A percentile compares a stretch with the other conserved stretches of the same genome.
Conservation (phyloP, 441 rosid species). For the Populus hybrid region DNA sequence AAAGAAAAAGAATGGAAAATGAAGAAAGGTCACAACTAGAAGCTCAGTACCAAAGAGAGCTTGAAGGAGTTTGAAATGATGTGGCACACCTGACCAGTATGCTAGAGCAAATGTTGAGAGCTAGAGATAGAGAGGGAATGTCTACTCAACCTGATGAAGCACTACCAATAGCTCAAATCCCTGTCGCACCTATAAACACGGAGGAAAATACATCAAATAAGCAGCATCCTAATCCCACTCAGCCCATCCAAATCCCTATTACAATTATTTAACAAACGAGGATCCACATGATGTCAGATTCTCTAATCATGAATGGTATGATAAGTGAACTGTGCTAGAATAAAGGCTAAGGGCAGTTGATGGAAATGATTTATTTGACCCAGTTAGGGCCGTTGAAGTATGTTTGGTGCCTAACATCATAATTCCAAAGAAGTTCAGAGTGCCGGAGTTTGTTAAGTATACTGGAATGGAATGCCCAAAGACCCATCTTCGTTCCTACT, state of each 20-base stretch:
- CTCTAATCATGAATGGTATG: not conserved
- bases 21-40: too few relatives aligned
- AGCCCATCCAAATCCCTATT: not conserved
- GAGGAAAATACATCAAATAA: too few relatives aligned
- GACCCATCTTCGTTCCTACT: not conserved
- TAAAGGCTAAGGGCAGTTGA: not conserved
- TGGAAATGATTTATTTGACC: not conserved
- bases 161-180: not conserved
- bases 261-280: not conserved
- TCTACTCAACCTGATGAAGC: not conserved
- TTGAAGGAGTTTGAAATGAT: too few relatives aligned
- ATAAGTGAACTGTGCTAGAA: not conserved
- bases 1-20: too few relatives aligned
- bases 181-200: fast-evolving
- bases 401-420: not conserved
- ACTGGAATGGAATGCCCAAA: not conserved
- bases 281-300: not conserved
- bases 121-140: not conserved
- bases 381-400: not conserved
- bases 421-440: too few relatives aligned
- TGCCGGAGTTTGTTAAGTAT: too few relatives aligned
- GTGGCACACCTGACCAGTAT: too few relatives aligned
- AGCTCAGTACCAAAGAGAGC: too few relatives aligned
- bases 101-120: too few relatives aligned
- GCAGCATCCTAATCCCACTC: not conserved